phyloP scores from a whole-genome alignment of 1,139 yeast species.

The Candida buenavistaensis region DNA sequence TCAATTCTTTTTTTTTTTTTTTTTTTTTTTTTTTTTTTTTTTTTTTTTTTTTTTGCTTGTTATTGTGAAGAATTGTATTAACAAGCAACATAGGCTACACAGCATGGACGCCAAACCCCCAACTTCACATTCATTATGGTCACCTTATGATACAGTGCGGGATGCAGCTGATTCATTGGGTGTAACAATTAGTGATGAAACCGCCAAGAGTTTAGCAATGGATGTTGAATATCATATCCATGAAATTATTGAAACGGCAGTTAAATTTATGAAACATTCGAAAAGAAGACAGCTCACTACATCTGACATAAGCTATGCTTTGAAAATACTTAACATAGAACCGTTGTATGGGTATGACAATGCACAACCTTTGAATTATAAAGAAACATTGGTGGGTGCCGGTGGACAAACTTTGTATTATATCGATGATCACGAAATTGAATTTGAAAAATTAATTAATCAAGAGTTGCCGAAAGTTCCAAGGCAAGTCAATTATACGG shows the following conservation, averaged over 20 bases:
- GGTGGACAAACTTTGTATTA: slow-evolving; percentile 89
- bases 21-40: no score
- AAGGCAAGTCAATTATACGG: slow-evolving; percentile 85
- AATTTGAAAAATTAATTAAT: slow-evolving; percentile 89
- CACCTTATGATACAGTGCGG: slow-evolving; percentile 94
- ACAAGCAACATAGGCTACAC: no score
- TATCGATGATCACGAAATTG: slow-evolving; percentile 87
- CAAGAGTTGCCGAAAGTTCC: slow-evolving; percentile 97
- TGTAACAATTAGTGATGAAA: slow-evolving; percentile 83
- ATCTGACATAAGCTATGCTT: slow-evolving; percentile 76
- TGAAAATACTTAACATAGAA: slow-evolving; percentile 84
- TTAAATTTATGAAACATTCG: slow-evolving; percentile 93
- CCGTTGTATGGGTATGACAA: slow-evolving; percentile 78
- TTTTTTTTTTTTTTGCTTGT: no score
- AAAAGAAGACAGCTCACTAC: slow-evolving; percentile 82
- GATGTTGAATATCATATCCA: slow-evolving; percentile 97
- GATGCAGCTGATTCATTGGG: slow-evolving; percentile 96
- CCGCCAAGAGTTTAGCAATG: slow-evolving; percentile 94
- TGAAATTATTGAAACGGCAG: slow-evolving; percentile 92
- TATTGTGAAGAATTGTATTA: not conserved
- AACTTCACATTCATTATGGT: slow-evolving; percentile 91
- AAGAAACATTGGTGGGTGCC: slow-evolving; percentile 86
- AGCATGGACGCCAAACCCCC: slow-evolving; percentile 51
- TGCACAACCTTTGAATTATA: slow-evolving; percentile 61
- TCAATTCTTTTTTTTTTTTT: no score